These are phyloP conservation scores for Castanea crenata DNA, from an alignment of 306 rosid species.

Conservation along the genomic window DNA sequence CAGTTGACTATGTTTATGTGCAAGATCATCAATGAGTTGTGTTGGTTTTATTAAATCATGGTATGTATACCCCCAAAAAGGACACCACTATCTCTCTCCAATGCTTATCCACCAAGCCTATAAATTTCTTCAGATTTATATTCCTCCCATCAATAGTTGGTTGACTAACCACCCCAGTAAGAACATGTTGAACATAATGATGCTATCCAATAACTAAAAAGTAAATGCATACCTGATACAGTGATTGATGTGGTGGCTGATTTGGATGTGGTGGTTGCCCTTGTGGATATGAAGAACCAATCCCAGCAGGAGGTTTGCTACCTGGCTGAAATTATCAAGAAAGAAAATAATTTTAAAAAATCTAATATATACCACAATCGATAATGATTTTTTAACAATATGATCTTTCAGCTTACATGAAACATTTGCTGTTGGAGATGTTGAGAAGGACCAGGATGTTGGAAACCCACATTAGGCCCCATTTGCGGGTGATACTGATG, in stretches of 20 bases:
- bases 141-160: not conserved
- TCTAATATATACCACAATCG: slow-evolving; percentile 8
- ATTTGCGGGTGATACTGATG: slow-evolving; percentile 74
- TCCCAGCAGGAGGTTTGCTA: slow-evolving; percentile 56
- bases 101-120: too few relatives aligned
- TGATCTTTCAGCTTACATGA: slow-evolving; percentile 68
- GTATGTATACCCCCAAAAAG: not conserved
- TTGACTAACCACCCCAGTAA: not conserved
- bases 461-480: slow-evolving; percentile 65
- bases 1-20: not conserved
- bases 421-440: slow-evolving; percentile 66
- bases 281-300: slow-evolving; percentile 65
- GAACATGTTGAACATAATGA: not conserved
- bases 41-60: not conserved
- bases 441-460: slow-evolving; percentile 69
- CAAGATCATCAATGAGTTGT: not conserved
- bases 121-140: too few relatives aligned
- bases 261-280: slow-evolving; percentile 57
- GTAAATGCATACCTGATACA: slow-evolving; percentile 61
- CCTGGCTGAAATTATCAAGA: slow-evolving; percentile 60
- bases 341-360: slow-evolving; percentile 7
- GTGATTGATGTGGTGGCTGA: slow-evolving; percentile 70
- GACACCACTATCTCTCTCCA: too few relatives aligned
- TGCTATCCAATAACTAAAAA: not conserved
- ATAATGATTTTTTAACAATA: slow-evolving; percentile 13